A percentile compares a stretch with the other conserved stretches of the same genome.
Conservation (phyloP, 1,284 basidiomycete genomes). For the Austroboletus olivaceoglutinosus region DNA sequence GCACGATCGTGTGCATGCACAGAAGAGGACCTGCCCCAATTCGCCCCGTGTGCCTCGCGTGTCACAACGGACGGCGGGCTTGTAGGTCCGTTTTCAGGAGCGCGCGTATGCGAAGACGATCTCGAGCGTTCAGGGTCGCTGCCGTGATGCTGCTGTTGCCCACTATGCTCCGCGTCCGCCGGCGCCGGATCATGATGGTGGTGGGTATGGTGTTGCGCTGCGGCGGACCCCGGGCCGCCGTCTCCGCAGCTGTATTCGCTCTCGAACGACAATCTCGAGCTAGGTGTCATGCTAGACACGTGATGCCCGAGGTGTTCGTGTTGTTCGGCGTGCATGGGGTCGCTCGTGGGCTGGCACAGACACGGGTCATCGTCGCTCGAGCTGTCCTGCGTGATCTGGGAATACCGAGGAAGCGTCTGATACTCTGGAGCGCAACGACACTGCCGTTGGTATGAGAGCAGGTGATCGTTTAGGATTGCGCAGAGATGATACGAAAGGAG, state of each 20-base stretch:
- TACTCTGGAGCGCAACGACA: conserved; percentile 80
- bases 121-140: neutral
- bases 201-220: conserved; percentile 14
- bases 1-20: neutral
- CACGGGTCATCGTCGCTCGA: conserved; percentile 34
- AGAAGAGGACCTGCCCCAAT: neutral
- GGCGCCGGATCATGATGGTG: neutral
- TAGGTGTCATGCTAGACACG: conserved; percentile 17
- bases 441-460: conserved; percentile 30
- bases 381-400: conserved; percentile 41
- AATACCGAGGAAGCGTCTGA: conserved; percentile 73
- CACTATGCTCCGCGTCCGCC: neutral
- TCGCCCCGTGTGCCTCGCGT: neutral
- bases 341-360: conserved; percentile 37
- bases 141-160: neutral
- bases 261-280: conserved; percentile 36
- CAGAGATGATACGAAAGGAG: neutral
- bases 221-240: neutral
- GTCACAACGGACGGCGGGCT: neutral
- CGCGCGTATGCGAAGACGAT: neutral
- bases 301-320: conserved; percentile 15
- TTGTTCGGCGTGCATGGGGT: neutral
- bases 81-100: neutral
- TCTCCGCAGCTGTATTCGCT: conserved; percentile 23
- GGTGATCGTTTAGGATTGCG: neutral